A percentile compares a stretch with the other conserved stretches of the same genome.
Evolutionary conservation across 768 basidiomycete genomes (phyloP).

Genomic region (Kockovaella imperatae): DNA sequence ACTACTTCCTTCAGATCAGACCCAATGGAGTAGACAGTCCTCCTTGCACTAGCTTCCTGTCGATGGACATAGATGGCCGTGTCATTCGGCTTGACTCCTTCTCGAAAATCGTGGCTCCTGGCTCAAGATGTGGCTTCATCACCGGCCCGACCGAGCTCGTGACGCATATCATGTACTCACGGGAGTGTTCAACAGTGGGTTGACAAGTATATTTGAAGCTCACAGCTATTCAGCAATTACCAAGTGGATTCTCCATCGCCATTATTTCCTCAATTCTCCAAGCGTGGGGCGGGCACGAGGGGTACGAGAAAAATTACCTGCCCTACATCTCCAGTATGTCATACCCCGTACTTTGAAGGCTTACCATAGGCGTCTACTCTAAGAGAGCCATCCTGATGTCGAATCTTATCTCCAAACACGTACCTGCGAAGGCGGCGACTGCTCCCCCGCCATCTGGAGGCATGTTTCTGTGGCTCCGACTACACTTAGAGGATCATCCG

Average conservation of each 20-base stretch:
- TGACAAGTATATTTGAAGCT: background rate
- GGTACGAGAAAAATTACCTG: constrained; percentile 33
- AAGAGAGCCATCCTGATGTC: constrained; percentile 22
- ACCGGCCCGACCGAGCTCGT: constrained; percentile 21
- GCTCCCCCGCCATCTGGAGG: constrained; percentile 14
- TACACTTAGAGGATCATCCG: constrained; percentile 17
- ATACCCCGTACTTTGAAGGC: background rate
- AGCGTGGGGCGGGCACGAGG: constrained; percentile 33
- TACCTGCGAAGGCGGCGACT: constrained; percentile 4
- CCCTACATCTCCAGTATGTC: constrained; percentile 30
- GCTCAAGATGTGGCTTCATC: constrained; percentile 27
- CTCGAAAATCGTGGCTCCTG: constrained; percentile 37
- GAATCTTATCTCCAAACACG: constrained; percentile 7
- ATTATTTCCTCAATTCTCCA: constrained; percentile 24
- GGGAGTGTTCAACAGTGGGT: constrained; percentile 29
- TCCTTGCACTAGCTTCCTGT: constrained; percentile 31
- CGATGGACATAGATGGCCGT: constrained; percentile 30
- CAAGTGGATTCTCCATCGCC: constrained; percentile 27
- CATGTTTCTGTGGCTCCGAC: constrained; percentile 28
- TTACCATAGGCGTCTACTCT: constrained; percentile 16
- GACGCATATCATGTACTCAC: constrained; percentile 23
- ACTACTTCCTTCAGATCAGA: constrained; percentile 40
- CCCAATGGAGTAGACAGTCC: constrained; percentile 24
- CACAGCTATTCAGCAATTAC: constrained; percentile 12
- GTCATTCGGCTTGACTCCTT: constrained; percentile 35